Conservation (phyloP, 306 rosid genomes). For the Ceratonia siliqua region DNA sequence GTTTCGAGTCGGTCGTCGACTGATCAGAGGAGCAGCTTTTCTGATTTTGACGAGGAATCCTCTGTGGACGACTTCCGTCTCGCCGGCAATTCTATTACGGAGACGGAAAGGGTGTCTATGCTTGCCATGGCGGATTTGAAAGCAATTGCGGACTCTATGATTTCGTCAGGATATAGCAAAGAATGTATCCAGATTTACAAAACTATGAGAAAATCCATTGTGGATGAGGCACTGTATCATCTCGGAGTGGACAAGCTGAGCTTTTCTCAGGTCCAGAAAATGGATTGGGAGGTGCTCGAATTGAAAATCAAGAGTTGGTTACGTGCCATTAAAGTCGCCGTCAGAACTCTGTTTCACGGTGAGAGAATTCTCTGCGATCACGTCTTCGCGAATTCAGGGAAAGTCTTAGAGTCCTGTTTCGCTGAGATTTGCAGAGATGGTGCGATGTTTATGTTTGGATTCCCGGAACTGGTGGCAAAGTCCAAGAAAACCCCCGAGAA, state of each 20-base stretch:
- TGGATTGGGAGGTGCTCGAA: constrained; percentile 76
- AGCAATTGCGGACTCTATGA: constrained; percentile 71
- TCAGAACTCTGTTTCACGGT: constrained; percentile 60
- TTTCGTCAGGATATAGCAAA: constrained; percentile 62
- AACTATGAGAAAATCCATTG: constrained; percentile 56
- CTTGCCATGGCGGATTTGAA: constrained; percentile 66
- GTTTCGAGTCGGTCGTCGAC: constrained; percentile 55
- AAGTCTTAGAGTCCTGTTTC: constrained; percentile 59
- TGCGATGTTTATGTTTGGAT: constrained; percentile 54
- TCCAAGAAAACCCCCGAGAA: constrained; percentile 79
- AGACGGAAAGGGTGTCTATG: constrained; percentile 49
- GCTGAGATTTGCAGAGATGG: constrained; percentile 59
- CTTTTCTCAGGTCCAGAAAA: constrained; percentile 57
- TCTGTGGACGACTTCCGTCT: constrained; percentile 57
- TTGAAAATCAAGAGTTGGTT: constrained; percentile 67
- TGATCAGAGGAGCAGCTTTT: constrained; percentile 36
- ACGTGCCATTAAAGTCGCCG: constrained; percentile 58
- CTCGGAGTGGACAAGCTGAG: constrained; percentile 64
- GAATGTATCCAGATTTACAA: constrained; percentile 71
- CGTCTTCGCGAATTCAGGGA: constrained; percentile 47
- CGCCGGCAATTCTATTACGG: constrained; percentile 38
- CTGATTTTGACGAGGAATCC: constrained; percentile 56
- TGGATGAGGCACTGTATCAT: constrained; percentile 64
- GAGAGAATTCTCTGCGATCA: constrained; percentile 71
- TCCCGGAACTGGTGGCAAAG: constrained; percentile 78